A percentile compares a stretch with the other conserved stretches of the same genome.
Conservation (phyloP, 805 yeast genomes). For the Sugiyamaella americana region DNA sequence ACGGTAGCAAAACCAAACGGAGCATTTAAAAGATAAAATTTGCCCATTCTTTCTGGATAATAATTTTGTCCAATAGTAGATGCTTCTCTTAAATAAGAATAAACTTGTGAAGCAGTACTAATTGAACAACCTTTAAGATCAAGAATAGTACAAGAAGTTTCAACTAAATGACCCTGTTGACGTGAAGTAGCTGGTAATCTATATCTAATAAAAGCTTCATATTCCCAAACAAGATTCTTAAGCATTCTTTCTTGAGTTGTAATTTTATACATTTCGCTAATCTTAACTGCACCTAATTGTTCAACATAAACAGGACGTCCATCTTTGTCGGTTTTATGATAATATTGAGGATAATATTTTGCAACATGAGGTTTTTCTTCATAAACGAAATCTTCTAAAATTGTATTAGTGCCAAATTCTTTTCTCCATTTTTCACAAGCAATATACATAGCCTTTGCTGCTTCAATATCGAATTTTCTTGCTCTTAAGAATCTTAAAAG, state of each 20-base stretch:
- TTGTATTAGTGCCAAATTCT: slow-evolving; percentile 79
- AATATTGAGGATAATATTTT: slow-evolving; percentile 88
- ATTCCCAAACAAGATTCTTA: slow-evolving; percentile 94
- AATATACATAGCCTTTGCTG: slow-evolving; percentile 75
- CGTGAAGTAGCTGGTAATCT: slow-evolving; percentile 95
- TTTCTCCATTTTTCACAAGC: slow-evolving; percentile 90
- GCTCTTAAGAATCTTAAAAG: slow-evolving; percentile 84
- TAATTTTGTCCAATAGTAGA: slow-evolving; percentile 92
- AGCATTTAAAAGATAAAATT: slow-evolving; percentile 89
- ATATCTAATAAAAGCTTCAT: slow-evolving; percentile 77
- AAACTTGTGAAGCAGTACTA: slow-evolving; percentile 74
- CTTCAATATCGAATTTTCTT: slow-evolving; percentile 79
- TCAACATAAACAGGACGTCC: slow-evolving; percentile 96
- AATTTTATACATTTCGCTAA: slow-evolving; percentile 85
- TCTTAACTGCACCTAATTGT: slow-evolving; percentile 86
- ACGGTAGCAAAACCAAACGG: slow-evolving; percentile 97
- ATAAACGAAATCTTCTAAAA: slow-evolving; percentile 81
- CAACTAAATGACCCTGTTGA: slow-evolving; percentile 67
- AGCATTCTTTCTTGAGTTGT: slow-evolving; percentile 96
- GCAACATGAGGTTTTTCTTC: slow-evolving; percentile 91
- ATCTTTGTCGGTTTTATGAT: slow-evolving; percentile 93
- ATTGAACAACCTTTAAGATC: slow-evolving; percentile 93
- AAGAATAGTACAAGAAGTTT: slow-evolving; percentile 93
- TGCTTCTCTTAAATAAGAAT: slow-evolving; percentile 86
- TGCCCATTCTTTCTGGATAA: slow-evolving; percentile 99